A percentile compares a stretch with the other conserved stretches of the same genome.
These are phyloP conservation scores for Cordyceps cicadae DNA, from an alignment of 2,329 filamentous ascomycete species.

Conservation along the genomic window DNA sequence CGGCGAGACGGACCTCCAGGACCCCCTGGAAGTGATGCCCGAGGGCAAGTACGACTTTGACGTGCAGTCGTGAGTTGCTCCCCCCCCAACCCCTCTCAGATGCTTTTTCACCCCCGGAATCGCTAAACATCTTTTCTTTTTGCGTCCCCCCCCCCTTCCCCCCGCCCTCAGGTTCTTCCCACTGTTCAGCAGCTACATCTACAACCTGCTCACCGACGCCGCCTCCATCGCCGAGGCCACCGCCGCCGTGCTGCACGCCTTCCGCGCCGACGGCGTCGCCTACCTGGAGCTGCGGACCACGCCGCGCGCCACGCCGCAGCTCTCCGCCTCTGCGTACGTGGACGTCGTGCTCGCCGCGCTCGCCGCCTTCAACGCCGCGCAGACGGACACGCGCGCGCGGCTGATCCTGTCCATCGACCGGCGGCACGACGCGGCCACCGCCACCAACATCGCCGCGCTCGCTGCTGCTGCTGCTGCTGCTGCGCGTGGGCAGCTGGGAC, in stretches of 20 bases:
- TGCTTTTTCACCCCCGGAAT: too few species aligned
- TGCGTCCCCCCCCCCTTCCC: too few species aligned
- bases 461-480: slow-evolving; percentile 49
- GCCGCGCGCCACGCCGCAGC: slow-evolving; percentile 52
- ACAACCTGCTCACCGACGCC: slow-evolving; percentile 60
- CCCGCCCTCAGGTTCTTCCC: slow-evolving; percentile 59
- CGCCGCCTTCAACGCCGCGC: slow-evolving; percentile 33
- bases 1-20: slow-evolving; percentile 48
- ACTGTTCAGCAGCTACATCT: slow-evolving; percentile 72
- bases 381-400: slow-evolving; percentile 43
- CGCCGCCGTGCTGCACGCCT: slow-evolving; percentile 54
- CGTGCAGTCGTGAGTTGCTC: slow-evolving; percentile 52
- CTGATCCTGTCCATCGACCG: slow-evolving; percentile 72
- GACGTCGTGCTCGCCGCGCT: slow-evolving; percentile 58
- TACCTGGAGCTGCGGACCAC: slow-evolving; percentile 79
- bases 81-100: background rate
- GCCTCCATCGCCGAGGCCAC: slow-evolving; percentile 55
- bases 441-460: slow-evolving; percentile 55
- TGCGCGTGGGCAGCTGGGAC: slow-evolving; percentile 25
- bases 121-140: background rate
- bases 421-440: slow-evolving; percentile 49
- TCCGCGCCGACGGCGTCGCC: slow-evolving; percentile 60
- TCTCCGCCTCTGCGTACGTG: slow-evolving; percentile 59
- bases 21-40: slow-evolving; percentile 63
- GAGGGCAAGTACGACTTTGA: slow-evolving; percentile 64